Evolutionary conservation across 2,329 filamentous ascomycete species (phyloP), one percentile per base, ranked within the genome.

Genomic region (Penicillium sp.): DNA sequence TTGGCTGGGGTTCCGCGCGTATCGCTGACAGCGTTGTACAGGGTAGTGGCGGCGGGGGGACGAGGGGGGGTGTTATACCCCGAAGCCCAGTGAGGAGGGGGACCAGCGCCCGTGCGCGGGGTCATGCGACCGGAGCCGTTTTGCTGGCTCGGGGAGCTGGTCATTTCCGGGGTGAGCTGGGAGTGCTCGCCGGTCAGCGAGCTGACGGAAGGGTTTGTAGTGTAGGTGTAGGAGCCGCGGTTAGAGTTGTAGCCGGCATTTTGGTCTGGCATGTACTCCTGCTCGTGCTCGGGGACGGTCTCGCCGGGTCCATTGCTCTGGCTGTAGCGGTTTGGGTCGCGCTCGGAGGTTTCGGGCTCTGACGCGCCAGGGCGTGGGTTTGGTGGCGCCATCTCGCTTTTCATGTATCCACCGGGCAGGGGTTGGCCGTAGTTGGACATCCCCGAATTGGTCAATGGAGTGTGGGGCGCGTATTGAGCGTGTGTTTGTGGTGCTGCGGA

Each of bases 21-120:
- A 71, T 90, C 91, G 73, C 89, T 93, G 79, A 96, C 92, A 62
- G 95, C 89, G 74, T 87, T 95, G 81, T 96, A 96, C 50, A 96
- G 80, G 71, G 87, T 95, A 80, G 90, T 93, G 0, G 90, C 87
- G 4, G 89, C 83, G 1, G 76, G 64, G 2, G 84, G 81, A 42
- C 91, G 87, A 23, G 92, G 91, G 49, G 93, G 89, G 0, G 91
- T 93, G 72, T 81, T 89, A 77, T 95, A 96, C 27, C 87, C 88
- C 50, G 82, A 84, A 6, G 83, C 75, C 76, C 95, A 97, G 74
- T 92, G 91, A 2, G 86, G 80, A 65, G 90, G 88, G 38, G 86
- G 82, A 0, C 88, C 83, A 10, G 86, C 82, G 5, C 91, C 85
- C 0, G 90, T 95, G 66, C 93, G 86, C 12, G 93, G 92, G 6